Evolutionary conservation across 768 basidiomycete genomes (phyloP), one percentile per base, ranked within the genome.

Genomic region (Lentinula raphanica): DNA sequence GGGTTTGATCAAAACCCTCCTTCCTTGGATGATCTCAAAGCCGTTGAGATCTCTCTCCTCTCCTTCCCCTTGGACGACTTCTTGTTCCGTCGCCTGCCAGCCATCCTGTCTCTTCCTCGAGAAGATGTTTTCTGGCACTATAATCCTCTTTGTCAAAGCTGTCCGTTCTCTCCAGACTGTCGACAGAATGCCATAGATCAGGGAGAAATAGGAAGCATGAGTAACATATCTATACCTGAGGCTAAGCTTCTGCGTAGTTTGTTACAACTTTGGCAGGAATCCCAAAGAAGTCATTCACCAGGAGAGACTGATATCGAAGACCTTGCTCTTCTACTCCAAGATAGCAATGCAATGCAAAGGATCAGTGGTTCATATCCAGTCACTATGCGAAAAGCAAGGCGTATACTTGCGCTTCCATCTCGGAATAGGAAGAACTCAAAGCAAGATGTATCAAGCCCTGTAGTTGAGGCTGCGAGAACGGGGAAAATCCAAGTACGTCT

Each of bases 141-240:
- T 45, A 82, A 82, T 36, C 78, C 80, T 6, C 65, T 77, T 6
- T 82, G 80, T 59, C 71, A 71, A 17, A 69, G 71, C 3, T 82
- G 80, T 59, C 71, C 70, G 9, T 81, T 70, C 60, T 67, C 74
- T 53, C 25, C 65, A 7, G 71, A 70, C 21, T 81, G 79, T 58
- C 67, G 68, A 59, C 42, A 61, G 13, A 69, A 66, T 19, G 70
- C 77, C 11, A 49, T 74, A 15, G 56, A 67, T n/a, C 65, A 74
- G 36, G 75, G 75, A 5, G 66, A 67, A 49, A 60, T 82, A 12
- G 79, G 80, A 40, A 70, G 65, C 19, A 79, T 79, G 58, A 77
- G 79, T 0, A 79, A 81, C 63, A 72, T 82, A 17, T 77, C 77
- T n/a, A 67, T 78, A 36, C 71, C 72, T 6, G 74, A 82, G n/a